Evolutionary conservation across 192 early-diverging fungal genomes (phyloP).

Genomic region (Tieghemiomyces parasiticus): DNA sequence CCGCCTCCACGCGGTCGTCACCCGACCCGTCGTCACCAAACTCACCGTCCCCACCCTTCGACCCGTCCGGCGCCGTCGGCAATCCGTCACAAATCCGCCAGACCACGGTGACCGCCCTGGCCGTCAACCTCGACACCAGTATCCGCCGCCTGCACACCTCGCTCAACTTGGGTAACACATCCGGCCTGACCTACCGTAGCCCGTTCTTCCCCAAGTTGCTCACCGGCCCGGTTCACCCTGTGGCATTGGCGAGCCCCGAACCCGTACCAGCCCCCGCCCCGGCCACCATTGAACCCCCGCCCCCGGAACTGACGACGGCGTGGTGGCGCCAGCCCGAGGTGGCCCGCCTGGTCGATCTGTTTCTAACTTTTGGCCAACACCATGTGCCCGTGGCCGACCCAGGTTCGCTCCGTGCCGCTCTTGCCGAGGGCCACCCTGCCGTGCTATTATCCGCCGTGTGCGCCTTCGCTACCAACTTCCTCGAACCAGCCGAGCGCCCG

Average conservation of each 20-base stretch:
- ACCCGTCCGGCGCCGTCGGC: neutral
- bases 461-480: slow-evolving; percentile 7
- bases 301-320: neutral
- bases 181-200: slow-evolving; percentile 11
- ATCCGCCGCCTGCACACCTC: slow-evolving; percentile 1
- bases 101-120: slow-evolving; percentile 7
- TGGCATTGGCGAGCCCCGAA: neutral
- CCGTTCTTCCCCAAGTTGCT: slow-evolving; percentile 9
- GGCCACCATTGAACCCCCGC: neutral
- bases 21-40: neutral
- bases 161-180: slow-evolving; percentile 7
- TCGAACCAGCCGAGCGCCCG: neutral
- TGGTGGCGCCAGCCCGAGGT: neutral
- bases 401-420: neutral
- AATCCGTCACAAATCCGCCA: no score
- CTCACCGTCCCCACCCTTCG: neutral
- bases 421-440: neutral
- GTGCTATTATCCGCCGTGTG: neutral
- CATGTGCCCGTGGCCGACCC: slow-evolving; percentile 3
- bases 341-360: neutral
- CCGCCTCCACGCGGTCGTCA: neutral
- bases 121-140: slow-evolving; percentile 6
- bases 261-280: neutral
- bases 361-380: neutral
- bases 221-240: neutral